These are phyloP conservation scores for Talaromyces sp. DNA, from an alignment of 2,329 filamentous ascomycete species.

Conservation along the genomic window DNA sequence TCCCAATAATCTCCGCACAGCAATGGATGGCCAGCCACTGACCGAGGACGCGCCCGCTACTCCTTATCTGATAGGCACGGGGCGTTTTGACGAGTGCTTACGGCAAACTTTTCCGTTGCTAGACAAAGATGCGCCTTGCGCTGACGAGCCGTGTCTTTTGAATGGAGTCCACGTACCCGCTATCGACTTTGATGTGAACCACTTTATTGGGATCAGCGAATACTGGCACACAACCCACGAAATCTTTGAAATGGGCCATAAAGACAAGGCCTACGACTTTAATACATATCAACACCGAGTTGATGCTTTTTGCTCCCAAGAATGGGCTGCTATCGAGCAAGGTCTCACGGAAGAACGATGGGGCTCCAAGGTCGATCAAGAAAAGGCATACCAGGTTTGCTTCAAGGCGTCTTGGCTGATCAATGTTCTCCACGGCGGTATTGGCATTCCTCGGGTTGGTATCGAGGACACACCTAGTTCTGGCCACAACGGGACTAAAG, in stretches of 20 bases:
- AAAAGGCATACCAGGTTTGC: conserved; percentile 78
- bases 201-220: conserved; percentile 95
- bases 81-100: conserved; percentile 79
- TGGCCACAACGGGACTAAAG: conserved; percentile 66
- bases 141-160: conserved; percentile 77
- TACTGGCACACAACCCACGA: conserved; percentile 99
- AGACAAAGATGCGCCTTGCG: conserved; percentile 80
- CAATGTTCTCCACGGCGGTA: conserved; percentile 91
- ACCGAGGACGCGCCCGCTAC: conserved; percentile 35
- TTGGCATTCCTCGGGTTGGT: conserved; percentile 81
- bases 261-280: conserved; percentile 79
- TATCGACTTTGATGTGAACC: conserved; percentile 95
- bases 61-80: conserved; percentile 69
- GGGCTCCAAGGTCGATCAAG: conserved; percentile 66
- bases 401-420: conserved; percentile 99
- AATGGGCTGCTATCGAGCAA: conserved; percentile 71
- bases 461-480: conserved; percentile 57
- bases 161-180: conserved; percentile 89
- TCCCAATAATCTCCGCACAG: conserved; percentile 68
- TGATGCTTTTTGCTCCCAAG: conserved; percentile 72
- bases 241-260: conserved; percentile 72
- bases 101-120: conserved; percentile 76
- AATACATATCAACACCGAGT: conserved; percentile 82
- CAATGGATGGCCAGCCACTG: conserved; percentile 59
- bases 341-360: conserved; percentile 62